Base-by-base conservation (phyloP, 2,329 filamentous ascomycete species). In the Epichloe brachyelytri region DNA sequence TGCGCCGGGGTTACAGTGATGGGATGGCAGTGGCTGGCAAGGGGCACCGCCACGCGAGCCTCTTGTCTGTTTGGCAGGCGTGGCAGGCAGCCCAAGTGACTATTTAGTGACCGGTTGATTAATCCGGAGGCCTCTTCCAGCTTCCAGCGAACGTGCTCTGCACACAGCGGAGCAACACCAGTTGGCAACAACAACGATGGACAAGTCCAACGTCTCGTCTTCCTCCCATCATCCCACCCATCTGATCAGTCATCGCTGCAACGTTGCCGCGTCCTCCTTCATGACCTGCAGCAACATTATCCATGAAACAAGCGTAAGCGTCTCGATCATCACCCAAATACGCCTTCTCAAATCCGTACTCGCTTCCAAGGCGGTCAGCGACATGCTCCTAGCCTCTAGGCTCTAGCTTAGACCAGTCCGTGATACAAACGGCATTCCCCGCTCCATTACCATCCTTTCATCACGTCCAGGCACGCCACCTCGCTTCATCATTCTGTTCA, bases 401-500 rank as follows among this genome's bases (percentile, higher is more conserved):
- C 26, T 30, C 26, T 30, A 30, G 26, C 26, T 10, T 30, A 30
- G 20, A 26, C 14, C 8, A 26, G n/a, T 22, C 26, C 33, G 52
- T 53, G 48, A 51, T 43, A 46, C 45, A 36, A 22, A 51, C 39
- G 19, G n/a, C 15, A 14, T 12, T 37, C 37, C 43, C 20, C 45
- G 38, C 50, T 33, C 22, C 37, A 22, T 41, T 19, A 20, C 43
- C 22, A 37, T 26, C 46, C 15, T 43, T 11, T 19, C 43, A 26
- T 43, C 19, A 44, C 36, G 20, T 43, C 47, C 41, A 43, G 53
- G 56, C 15, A 50, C 51, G 54, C 57, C 63, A 65, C 60, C 52
- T 65, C 63, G 63, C 63, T 63, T 62, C 60, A 59, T 52, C 50
- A 60, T 56, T 59, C 60, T 56, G 26, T 53, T 53, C 58, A 34